phyloP scores from a whole-genome alignment of 2,329 filamentous ascomycete genomes.

The Fusarium equiseti region DNA sequence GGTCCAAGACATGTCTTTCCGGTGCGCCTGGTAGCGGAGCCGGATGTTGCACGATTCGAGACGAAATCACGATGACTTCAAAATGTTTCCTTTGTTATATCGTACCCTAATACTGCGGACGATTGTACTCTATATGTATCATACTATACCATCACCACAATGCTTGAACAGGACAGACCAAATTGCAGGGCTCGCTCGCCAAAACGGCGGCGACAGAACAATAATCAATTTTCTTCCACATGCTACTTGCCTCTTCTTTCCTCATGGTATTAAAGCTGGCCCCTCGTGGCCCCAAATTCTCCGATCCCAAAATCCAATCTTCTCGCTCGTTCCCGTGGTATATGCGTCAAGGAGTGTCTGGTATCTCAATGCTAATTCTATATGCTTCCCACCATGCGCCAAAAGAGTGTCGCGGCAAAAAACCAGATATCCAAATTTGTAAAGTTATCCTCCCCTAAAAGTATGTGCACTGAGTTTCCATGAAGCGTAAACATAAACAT shows the following conservation, averaged over 20 bases:
- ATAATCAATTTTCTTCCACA: constrained; percentile 22
- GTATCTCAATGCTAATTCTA: constrained; percentile 41
- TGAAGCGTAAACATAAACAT: constrained; percentile 35
- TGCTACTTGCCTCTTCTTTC: constrained; percentile 1
- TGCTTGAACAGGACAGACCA: neutral
- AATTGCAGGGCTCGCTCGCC: constrained; percentile 27
- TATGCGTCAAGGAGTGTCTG: constrained; percentile 43
- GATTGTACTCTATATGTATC: neutral
- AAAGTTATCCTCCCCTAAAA: constrained; percentile 10
- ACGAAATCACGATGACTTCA: constrained; percentile 21
- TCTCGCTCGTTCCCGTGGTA: constrained; percentile 13
- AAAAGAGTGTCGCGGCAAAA: constrained; percentile 41
- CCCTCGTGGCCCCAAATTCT: neutral
- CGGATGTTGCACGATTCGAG: constrained; percentile 11
- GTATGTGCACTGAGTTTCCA: constrained; percentile 38
- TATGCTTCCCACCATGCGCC: constrained; percentile 41
- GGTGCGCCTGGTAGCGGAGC: constrained; percentile 17
- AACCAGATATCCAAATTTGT: constrained; percentile 30
- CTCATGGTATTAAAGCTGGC: constrained; percentile 21
- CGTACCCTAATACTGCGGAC: neutral
- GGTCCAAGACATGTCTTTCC: constrained; percentile 2
- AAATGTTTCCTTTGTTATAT: neutral
- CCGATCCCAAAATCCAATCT: neutral
- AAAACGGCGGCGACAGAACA: constrained; percentile 19
- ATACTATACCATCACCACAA: neutral